Evolutionary conservation across 441 rosid species (phyloP).

Genomic region (Pelargonium exstipulatum): DNA sequence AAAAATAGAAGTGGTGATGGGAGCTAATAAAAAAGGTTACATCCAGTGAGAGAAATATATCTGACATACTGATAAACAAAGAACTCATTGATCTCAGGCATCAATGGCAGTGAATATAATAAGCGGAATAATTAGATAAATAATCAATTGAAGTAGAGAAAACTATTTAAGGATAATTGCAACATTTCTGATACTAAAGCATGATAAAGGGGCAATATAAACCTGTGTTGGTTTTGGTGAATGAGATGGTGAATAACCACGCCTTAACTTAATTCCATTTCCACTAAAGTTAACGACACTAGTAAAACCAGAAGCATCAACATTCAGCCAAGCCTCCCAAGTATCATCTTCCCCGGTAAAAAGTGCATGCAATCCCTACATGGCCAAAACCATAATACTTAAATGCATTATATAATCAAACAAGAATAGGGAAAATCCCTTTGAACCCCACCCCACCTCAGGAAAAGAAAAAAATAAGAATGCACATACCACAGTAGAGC

Average conservation of each 20-base stretch:
- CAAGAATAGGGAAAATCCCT: constrained; percentile 7
- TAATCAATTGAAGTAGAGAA: not conserved
- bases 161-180: no score
- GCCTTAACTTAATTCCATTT: constrained; percentile 76
- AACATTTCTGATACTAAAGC: constrained; percentile 2
- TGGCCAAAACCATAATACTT: constrained; percentile 19
- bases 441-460: not conserved
- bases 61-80: not conserved
- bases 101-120: no score
- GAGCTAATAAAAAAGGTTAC: not conserved
- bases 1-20: not conserved
- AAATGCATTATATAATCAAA: constrained; percentile 16
- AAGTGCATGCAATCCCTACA: constrained; percentile 88
- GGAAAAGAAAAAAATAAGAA: constrained; percentile 10
- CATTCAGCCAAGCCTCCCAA: constrained; percentile 96
- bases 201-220: constrained; percentile 6
- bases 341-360: constrained; percentile 92
- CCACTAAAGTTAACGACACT: constrained; percentile 57
- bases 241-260: constrained; percentile 72
- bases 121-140: not conserved
- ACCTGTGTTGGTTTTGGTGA: constrained; percentile 90
- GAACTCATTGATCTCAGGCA: not conserved
- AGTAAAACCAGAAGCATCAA: constrained; percentile 73
- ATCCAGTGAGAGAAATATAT: not conserved
- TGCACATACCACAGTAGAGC: constrained; percentile 66